Conservation (phyloP, 108 stramenopile species). For the Conticribra guillardii region DNA sequence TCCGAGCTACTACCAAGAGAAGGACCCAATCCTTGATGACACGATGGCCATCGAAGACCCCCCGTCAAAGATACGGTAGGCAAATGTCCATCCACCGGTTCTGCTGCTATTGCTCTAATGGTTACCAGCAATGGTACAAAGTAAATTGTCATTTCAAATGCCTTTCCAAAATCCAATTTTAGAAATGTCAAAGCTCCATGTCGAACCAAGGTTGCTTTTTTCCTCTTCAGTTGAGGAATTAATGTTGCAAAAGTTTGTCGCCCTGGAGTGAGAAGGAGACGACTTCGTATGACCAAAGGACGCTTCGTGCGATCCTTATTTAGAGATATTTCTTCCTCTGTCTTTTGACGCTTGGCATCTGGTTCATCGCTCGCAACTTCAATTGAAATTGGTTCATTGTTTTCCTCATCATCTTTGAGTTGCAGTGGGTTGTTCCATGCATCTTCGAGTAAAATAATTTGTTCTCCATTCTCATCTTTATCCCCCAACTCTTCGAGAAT, state of each 20-base stretch:
- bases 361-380: conserved; percentile 14
- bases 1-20: conserved; percentile 2
- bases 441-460: conserved; percentile 68
- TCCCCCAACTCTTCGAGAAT: conserved; percentile 34
- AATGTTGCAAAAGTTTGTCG: conserved; percentile 62
- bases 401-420: conserved; percentile 25
- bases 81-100: not conserved
- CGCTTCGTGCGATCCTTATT: not conserved
- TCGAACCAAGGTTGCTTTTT: conserved; percentile 57
- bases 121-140: conserved; percentile 73
- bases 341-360: conserved; percentile 38
- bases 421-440: conserved; percentile 77
- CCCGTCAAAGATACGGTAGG: conserved; percentile 5
- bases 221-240: conserved; percentile 68
- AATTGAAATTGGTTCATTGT: too few relatives aligned
- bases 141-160: conserved; percentile 83
- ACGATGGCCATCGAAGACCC: conserved; percentile 31
- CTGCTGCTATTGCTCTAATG: conserved; percentile 52
- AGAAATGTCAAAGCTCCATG: conserved; percentile 52
- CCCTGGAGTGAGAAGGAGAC: conserved; percentile 63
- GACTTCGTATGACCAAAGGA: conserved; percentile 41
- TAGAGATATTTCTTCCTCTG: not conserved
- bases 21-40: conserved; percentile 36
- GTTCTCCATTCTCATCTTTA: conserved; percentile 16
- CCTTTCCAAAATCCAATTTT: conserved; percentile 66